Base-by-base conservation (phyloP, 1,139 yeast genomes). In the Sugiyamaella neomexicana region DNA sequence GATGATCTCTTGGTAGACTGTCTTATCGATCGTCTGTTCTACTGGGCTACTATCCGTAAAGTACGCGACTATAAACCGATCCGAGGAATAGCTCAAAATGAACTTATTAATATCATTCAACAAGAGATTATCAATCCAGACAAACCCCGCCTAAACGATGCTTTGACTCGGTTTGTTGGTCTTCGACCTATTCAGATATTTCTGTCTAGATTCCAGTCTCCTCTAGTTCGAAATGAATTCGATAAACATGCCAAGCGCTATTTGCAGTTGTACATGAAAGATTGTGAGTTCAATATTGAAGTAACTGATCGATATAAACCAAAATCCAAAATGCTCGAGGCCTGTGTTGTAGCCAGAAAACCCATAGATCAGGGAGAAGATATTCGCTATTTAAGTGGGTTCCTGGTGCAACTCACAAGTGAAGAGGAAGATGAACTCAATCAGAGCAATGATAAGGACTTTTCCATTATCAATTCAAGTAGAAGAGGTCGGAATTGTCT, bases 271-370 rank as follows among this genome's bases (percentile, higher is more conserved):
- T 77, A 70, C 56, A 58, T 59, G 2, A 68, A 71, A 5, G 71
- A 69, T 16, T 73, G 77, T 49, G 75, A 73, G 15, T 77, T 75
- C 59, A 77, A 73, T 46, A 62, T 77, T 34, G 70, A 72, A 49
- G 73, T 76, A 8, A 75, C 80, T 3, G 78, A 75, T 50, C 62
- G 80, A 9, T 77, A 75, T 58, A 58, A 60, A 34, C 41, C 60
- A 2, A 66, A 66, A 32, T 68, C 71, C 3, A 56, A 55, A 16
- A 59, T 62, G 9, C 57, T 64, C 12, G 80, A 78, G 55, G 72
- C 79, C 0, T 74, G 79, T 57, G 72, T 76, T 1, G 65, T 77
- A 13, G 72, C 80, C 0, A 62, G 76, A 16, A 58, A 56, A 25
- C 54, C 48, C 1, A 71, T 67, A 48, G 59, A 59, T 9, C 60